Evolutionary conservation across 108 stramenopile species (phyloP).

Genomic region (Ochromonas danica): DNA sequence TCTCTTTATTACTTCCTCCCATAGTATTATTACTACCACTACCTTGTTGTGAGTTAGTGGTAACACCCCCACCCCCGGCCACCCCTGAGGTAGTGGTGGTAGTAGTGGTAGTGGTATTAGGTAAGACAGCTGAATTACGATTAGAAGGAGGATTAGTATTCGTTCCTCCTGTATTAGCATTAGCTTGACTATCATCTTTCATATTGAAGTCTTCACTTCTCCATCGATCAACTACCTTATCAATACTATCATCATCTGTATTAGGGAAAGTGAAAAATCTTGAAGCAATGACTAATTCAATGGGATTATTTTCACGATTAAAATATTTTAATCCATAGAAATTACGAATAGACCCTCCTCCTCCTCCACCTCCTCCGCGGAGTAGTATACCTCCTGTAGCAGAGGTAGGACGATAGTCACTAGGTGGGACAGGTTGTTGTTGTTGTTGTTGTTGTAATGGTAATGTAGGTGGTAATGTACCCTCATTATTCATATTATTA

Average conservation of each 20-base stretch:
- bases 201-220: conserved; percentile 28
- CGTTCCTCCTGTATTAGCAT: neutral
- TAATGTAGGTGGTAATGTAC: no score
- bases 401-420: neutral
- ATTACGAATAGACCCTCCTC: neutral
- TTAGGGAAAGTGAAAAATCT: conserved; percentile 18
- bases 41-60: no score
- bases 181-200: conserved; percentile 17
- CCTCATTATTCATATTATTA: no score
- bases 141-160: no score
- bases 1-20: no score
- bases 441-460: no score
- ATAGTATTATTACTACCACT: no score
- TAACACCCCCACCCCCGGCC: no score
- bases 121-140: no score
- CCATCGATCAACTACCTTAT: conserved; percentile 4
- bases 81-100: no score
- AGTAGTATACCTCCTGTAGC: neutral
- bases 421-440: no score
- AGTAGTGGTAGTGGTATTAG: no score
- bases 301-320: conserved; percentile 2
- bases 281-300: neutral
- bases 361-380: neutral
- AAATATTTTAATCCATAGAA: conserved; percentile 23
- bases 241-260: conserved; percentile 7